Evolutionary conservation across 2,329 filamentous ascomycete genomes (phyloP).

Genomic region (Akanthomyces uredinophilus): DNA sequence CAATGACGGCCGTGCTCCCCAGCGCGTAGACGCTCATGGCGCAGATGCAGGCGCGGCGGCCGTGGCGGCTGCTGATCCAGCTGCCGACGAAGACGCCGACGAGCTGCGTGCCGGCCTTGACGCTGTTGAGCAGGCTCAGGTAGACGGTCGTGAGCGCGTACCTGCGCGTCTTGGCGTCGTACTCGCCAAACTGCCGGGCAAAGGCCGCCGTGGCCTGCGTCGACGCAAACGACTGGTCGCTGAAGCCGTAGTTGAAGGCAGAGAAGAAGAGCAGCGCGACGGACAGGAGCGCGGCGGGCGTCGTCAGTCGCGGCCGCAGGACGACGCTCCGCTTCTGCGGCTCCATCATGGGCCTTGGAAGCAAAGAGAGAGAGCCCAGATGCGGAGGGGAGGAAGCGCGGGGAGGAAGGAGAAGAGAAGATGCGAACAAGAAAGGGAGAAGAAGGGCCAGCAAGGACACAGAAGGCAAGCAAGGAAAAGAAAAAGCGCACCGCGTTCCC

Average conservation of each 20-base stretch:
- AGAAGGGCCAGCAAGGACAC: too few species aligned
- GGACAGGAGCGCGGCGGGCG: not conserved
- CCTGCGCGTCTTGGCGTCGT: not conserved
- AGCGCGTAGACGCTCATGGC: conserved; percentile 2
- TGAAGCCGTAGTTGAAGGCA: conserved; percentile 4
- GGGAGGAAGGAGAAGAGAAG: too few species aligned
- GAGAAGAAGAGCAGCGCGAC: not conserved
- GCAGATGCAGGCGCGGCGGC: not conserved
- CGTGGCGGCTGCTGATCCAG: not conserved
- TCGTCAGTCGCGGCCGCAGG: not conserved
- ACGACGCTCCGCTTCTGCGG: not conserved
- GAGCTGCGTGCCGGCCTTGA: conserved; percentile 3
- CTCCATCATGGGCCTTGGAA: too few species aligned
- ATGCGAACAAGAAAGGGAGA: not conserved
- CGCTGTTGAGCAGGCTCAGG: conserved; percentile 3
- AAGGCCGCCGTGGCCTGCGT: not conserved
- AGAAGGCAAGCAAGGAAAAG: too few species aligned
- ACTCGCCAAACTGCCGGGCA: not conserved
- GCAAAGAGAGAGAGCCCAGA: too few species aligned
- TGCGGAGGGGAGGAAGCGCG: too few species aligned
- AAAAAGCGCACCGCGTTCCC: too few species aligned
- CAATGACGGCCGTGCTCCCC: not conserved
- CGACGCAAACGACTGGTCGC: conserved; percentile 1
- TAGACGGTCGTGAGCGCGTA: conserved; percentile 1
- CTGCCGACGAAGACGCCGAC: conserved; percentile 1